phyloP scores from a whole-genome alignment of 1,284 basidiomycete genomes.

The Apiotrichum brassicae region DNA sequence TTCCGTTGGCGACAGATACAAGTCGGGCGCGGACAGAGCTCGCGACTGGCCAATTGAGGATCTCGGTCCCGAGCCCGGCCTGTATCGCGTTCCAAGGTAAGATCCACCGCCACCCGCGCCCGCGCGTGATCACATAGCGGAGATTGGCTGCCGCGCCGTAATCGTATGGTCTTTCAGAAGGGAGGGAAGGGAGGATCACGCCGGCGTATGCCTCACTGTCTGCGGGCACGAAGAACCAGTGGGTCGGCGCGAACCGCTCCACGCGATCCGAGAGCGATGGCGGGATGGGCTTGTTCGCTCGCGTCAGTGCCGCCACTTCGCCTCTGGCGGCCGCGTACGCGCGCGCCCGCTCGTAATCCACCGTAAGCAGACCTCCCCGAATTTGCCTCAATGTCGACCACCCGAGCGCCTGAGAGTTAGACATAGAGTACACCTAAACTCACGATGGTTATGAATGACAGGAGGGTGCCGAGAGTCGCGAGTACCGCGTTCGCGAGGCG shows the following conservation, averaged over 20 bases:
- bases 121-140: slow-evolving; percentile 24
- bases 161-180: slow-evolving; percentile 28
- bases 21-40: background rate
- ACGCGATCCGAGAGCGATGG: background rate
- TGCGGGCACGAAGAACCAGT: slow-evolving; percentile 32
- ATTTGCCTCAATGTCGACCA: slow-evolving; percentile 19
- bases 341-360: slow-evolving; percentile 28
- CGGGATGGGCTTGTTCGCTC: slow-evolving; percentile 12
- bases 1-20: too few relatives aligned
- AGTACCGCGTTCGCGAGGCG: slow-evolving; percentile 8
- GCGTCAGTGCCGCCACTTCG: background rate
- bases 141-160: slow-evolving; percentile 22
- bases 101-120: slow-evolving; percentile 16
- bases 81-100: slow-evolving; percentile 29
- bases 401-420: slow-evolving; percentile 23
- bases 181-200: slow-evolving; percentile 15
- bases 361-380: slow-evolving; percentile 25
- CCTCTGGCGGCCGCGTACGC: slow-evolving; percentile 13
- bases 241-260: slow-evolving; percentile 14
- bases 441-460: slow-evolving; percentile 28
- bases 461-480: slow-evolving; percentile 19
- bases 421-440: slow-evolving; percentile 5
- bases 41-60: slow-evolving; percentile 28
- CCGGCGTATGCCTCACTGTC: slow-evolving; percentile 7
- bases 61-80: slow-evolving; percentile 15